Evolutionary conservation across 208 protist species (phyloP).

Genomic region (Borovskyia barvae): DNA sequence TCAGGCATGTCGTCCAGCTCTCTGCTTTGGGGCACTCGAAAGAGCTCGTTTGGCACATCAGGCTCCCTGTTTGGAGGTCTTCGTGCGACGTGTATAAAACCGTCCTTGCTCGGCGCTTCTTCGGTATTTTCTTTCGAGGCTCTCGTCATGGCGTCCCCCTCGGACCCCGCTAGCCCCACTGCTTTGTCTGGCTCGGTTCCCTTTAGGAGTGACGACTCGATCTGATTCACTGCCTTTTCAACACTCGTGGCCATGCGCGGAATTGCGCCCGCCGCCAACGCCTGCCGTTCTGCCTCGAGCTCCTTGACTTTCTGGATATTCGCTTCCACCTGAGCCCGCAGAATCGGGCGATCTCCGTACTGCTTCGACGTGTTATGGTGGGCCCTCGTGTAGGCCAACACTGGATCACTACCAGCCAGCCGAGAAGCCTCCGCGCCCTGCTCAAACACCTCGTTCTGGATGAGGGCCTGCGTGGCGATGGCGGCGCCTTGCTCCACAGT

Average conservation of each 20-base stretch:
- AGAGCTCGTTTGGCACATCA: slow-evolving; percentile 72
- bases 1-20: slow-evolving; percentile 66
- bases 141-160: neutral
- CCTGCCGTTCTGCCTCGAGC: slow-evolving; percentile 34
- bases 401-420: slow-evolving; percentile 54
- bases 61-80: slow-evolving; percentile 65
- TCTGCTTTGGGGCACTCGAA: slow-evolving; percentile 48
- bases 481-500: slow-evolving; percentile 82
- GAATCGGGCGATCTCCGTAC: slow-evolving; percentile 53
- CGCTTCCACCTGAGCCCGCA: slow-evolving; percentile 69
- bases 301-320: slow-evolving; percentile 63
- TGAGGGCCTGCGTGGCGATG: slow-evolving; percentile 67
- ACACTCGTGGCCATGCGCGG: neutral
- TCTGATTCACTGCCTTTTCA: slow-evolving; percentile 27
- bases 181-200: neutral
- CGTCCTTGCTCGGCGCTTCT: slow-evolving; percentile 5
- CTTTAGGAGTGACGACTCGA: slow-evolving; percentile 19
- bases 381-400: slow-evolving; percentile 55
- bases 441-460: slow-evolving; percentile 82
- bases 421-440: slow-evolving; percentile 62
- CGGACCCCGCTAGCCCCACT: neutral
- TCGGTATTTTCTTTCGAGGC: neutral
- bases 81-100: slow-evolving; percentile 61
- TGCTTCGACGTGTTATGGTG: slow-evolving; percentile 61
- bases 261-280: slow-evolving; percentile 16